Percentiles rank a stretch among this genome's conserved stretches.
Conservation (phyloP, 495 filamentous ascomycete species). For the Trichoderma parareesei region DNA sequence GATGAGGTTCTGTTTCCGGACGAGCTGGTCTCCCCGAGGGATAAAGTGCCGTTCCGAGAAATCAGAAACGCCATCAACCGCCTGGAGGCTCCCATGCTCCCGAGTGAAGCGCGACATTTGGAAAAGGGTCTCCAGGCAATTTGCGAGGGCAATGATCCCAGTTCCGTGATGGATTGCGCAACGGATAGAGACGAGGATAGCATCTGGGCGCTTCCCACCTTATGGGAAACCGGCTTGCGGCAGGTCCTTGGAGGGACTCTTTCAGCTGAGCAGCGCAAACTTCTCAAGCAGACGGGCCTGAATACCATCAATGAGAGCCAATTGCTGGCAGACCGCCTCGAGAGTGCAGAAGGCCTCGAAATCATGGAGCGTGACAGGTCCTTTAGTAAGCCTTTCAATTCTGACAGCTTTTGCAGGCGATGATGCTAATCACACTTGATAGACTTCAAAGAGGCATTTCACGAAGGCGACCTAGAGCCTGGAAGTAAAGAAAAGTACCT, state of each 20-base stretch:
- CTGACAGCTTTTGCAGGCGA: slow-evolving; percentile 17
- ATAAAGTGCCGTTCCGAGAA: slow-evolving; percentile 29
- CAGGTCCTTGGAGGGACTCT: not conserved
- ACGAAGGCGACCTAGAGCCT: slow-evolving; percentile 35
- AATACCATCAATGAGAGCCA: not conserved
- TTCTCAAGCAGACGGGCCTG: not conserved
- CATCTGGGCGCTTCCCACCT: slow-evolving; percentile 2
- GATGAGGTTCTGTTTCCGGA: slow-evolving; percentile 40
- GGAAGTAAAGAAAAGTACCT: slow-evolving; percentile 27
- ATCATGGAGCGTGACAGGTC: slow-evolving; percentile 29
- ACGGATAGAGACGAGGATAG: slow-evolving; percentile 1
- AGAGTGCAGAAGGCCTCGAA: slow-evolving; percentile 8
- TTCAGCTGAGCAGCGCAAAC: not conserved
- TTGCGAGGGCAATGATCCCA: not conserved
- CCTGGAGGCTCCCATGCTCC: not conserved
- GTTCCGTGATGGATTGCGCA: not conserved
- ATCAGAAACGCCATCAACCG: slow-evolving; percentile 20
- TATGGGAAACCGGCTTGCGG: not conserved
- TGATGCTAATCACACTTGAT: not conserved
- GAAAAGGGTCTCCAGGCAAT: not conserved
- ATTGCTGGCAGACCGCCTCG: slow-evolving; percentile 5
- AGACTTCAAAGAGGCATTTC: slow-evolving; percentile 33
- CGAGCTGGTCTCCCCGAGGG: slow-evolving; percentile 20
- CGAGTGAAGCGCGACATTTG: not conserved
- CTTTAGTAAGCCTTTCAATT: slow-evolving; percentile 19